These are phyloP conservation scores for Cajanus cajan DNA, from an alignment of 306 rosid genomes.

Conservation along the genomic window DNA sequence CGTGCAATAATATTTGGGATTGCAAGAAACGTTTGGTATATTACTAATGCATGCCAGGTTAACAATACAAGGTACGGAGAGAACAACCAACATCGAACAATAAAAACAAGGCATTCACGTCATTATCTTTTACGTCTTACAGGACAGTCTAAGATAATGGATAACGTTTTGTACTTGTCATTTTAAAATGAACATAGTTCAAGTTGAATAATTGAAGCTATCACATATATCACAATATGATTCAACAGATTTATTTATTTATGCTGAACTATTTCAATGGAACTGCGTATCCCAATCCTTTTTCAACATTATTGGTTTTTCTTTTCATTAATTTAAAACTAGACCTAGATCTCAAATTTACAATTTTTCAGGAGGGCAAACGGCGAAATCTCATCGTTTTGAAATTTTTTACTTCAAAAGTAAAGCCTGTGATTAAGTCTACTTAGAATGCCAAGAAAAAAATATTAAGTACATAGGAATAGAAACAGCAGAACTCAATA, in stretches of 20 bases:
- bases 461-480: not conserved
- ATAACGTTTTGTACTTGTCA: not conserved
- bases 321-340: not conserved
- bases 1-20: not conserved
- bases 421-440: not conserved
- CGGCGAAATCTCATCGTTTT: not conserved
- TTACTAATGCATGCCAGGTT: not conserved
- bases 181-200: not conserved
- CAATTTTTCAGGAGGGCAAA: not conserved
- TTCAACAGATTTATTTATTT: not conserved
- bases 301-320: not conserved
- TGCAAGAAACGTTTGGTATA: not conserved
- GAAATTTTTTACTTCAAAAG: not conserved
- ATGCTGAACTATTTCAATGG: conserved; percentile 1
- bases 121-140: not conserved
- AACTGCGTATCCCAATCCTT: not conserved
- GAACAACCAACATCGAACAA: not conserved
- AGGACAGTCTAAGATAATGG: not conserved
- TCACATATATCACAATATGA: not conserved
- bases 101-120: conserved; percentile 1
- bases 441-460: not conserved
- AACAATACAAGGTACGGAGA: not conserved
- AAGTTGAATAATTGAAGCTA: conserved; percentile 2
- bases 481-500: not conserved
- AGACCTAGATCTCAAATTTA: not conserved